Base-by-base conservation (phyloP, 768 basidiomycete species). In the Tricholoma sp. region DNA sequence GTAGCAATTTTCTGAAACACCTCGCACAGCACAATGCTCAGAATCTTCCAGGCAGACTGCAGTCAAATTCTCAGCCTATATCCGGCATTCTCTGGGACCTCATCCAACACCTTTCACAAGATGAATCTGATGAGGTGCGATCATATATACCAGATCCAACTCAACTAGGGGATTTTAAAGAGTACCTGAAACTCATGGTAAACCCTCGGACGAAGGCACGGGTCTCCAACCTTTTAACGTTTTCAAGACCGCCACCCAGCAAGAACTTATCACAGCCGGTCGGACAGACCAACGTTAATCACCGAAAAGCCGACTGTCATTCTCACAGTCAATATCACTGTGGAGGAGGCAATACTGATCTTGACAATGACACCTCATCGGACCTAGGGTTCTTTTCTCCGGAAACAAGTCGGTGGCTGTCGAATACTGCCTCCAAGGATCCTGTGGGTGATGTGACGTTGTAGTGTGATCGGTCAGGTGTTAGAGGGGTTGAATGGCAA, bases 81-180 rank as follows among this genome's bases (percentile, higher is more conserved):
- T 73, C 75, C 45, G 68, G 60, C 39, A 64, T 64, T 44, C 59
- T 82, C 39, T 59, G 66, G 13, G 68, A 75, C 50, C 66, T 86
- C 41, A 71, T 78, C 44, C 67, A 70, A 20, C 74, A 70, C 47
- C 74, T 89, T 41, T 77, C 77, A 39, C 73, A 72, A 54, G 88
- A 90, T 66, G 57, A 66, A 42, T 86, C 84, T 50, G 72, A 74
- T 59, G 85, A 86, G 64, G 87, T 88, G 55, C 78, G 74, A 62
- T 77, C 84, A 44, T 89, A 83, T 61, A 76, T 84, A 54, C 75
- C 71, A 37, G 66, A 70, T 52, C 57, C 71, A n/a, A 57, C 63
- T 54, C 37, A 48, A 10, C 24, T 18, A 33, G 37, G n/a, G n/a
- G 41, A 52, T 3, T 31, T 44, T 13, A 29, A 49, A 39, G 47